Evolutionary conservation across 2,329 filamentous ascomycete genomes (phyloP).

Genomic region (Cladosporium sp.): DNA sequence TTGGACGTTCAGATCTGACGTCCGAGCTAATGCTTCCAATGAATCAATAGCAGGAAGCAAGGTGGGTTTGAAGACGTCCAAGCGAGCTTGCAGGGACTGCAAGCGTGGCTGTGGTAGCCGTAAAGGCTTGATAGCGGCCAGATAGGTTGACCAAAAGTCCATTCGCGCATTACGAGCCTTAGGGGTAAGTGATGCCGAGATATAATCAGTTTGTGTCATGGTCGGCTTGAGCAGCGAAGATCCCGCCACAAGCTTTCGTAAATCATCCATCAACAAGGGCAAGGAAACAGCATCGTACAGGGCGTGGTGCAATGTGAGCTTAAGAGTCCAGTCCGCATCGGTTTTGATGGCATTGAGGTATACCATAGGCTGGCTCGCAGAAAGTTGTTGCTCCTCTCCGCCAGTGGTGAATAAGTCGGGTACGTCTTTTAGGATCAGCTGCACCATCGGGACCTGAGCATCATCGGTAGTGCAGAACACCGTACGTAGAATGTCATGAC

Average conservation of each 20-base stretch:
- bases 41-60: constrained; percentile 38
- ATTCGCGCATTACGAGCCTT: constrained; percentile 22
- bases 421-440: constrained; percentile 50
- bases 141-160: constrained; percentile 48
- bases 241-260: constrained; percentile 40
- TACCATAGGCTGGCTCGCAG: constrained; percentile 19
- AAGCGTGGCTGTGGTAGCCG: constrained; percentile 16
- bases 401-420: constrained; percentile 28
- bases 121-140: constrained; percentile 26
- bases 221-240: not conserved
- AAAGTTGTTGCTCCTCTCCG: constrained; percentile 12
- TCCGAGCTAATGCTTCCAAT: constrained; percentile 41
- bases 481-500: constrained; percentile 63
- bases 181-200: constrained; percentile 29
- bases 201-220: constrained; percentile 36
- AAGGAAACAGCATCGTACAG: constrained; percentile 84
- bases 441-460: constrained; percentile 51
- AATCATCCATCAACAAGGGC: constrained; percentile 52
- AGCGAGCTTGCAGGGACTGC: constrained; percentile 20
- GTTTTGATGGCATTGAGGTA: constrained; percentile 17
- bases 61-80: constrained; percentile 45
- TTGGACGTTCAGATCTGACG: constrained; percentile 60
- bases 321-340: constrained; percentile 21
- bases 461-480: constrained; percentile 51
- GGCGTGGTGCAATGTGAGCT: constrained; percentile 67